A percentile compares a stretch with the other conserved stretches of the same genome.
These are phyloP conservation scores for Misopates orontium DNA, from an alignment of 257 asterid genomes.

Conservation along the genomic window DNA sequence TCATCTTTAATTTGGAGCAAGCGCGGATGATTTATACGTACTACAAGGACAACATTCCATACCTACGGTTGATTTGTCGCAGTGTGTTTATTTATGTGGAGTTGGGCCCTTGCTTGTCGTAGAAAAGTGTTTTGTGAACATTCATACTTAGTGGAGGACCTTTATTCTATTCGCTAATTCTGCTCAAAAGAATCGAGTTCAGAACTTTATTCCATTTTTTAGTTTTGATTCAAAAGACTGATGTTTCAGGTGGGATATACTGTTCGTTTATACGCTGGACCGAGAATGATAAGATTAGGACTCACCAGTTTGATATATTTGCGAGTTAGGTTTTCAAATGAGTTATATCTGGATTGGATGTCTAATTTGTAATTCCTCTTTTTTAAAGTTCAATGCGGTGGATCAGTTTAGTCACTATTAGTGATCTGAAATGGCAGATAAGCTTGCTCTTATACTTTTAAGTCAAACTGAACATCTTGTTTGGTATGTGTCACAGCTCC, in stretches of 20 bases:
- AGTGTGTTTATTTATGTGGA: conserved; percentile 2
- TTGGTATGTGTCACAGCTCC: not conserved
- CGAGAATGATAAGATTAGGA: conserved; percentile 1
- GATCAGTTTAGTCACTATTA: not conserved
- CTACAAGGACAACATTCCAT: not conserved
- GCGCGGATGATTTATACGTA: not conserved
- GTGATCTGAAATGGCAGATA: not conserved
- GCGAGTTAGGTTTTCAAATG: not conserved
- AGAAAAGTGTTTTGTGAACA: too few relatives aligned
- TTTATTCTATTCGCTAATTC: too few relatives aligned
- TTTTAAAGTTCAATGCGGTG: not conserved
- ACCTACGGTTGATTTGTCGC: not conserved
- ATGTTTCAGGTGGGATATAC: not conserved
- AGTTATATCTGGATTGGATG: not conserved
- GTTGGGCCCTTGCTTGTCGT: not conserved
- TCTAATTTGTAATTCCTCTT: not conserved
- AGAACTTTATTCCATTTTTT: not conserved
- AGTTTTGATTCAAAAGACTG: conserved; percentile 8
- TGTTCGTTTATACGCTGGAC: not conserved
- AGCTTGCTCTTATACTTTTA: not conserved
- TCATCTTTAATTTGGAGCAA: conserved; percentile 15
- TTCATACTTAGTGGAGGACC: too few relatives aligned
- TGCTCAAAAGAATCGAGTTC: too few relatives aligned
- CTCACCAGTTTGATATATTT: not conserved
- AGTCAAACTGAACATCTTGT: conserved; percentile 9